Evolutionary conservation across 208 protist genomes (phyloP).

Genomic region (Endotrypanum monterogeii): DNA sequence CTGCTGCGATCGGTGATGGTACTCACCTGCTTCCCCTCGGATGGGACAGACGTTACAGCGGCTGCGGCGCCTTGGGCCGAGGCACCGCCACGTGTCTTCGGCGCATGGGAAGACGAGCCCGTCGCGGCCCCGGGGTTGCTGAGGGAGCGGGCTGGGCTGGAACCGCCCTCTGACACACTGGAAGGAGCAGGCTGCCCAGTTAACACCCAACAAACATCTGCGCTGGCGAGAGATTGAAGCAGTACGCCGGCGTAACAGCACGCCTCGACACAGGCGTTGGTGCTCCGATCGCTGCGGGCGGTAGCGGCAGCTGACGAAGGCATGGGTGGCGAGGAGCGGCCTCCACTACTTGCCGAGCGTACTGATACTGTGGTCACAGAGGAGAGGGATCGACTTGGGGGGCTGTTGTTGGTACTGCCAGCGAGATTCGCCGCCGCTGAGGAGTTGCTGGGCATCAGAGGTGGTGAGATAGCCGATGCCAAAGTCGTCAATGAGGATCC

Average conservation of each 20-base stretch:
- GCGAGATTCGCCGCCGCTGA: not conserved
- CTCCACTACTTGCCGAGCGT: not conserved
- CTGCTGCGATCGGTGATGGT: not conserved
- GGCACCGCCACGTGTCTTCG: not conserved
- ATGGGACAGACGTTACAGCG: not conserved
- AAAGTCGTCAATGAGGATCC: slow-evolving; percentile 26
- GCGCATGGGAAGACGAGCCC: not conserved
- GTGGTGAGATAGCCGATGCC: slow-evolving; percentile 8
- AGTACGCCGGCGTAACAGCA: slow-evolving; percentile 50
- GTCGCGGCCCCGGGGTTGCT: not conserved
- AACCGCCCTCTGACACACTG: not conserved
- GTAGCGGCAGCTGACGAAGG: not conserved
- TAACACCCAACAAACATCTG: slow-evolving; percentile 22
- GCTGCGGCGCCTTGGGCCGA: not conserved
- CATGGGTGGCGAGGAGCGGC: not conserved
- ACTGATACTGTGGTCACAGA: not conserved
- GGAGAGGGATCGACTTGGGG: not conserved
- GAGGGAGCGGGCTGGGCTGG: not conserved
- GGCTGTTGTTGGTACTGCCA: not conserved
- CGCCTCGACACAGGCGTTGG: slow-evolving; percentile 65
- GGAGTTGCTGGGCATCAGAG: not conserved
- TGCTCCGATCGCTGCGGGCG: slow-evolving; percentile 15
- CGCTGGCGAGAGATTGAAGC: slow-evolving; percentile 38
- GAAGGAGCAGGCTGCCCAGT: slow-evolving; percentile 6
- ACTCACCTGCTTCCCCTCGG: not conserved